Percentiles rank a stretch among this genome's conserved stretches.
These are phyloP conservation scores for Candida montana DNA, from an alignment of 805 yeast genomes.

Conservation along the genomic window DNA sequence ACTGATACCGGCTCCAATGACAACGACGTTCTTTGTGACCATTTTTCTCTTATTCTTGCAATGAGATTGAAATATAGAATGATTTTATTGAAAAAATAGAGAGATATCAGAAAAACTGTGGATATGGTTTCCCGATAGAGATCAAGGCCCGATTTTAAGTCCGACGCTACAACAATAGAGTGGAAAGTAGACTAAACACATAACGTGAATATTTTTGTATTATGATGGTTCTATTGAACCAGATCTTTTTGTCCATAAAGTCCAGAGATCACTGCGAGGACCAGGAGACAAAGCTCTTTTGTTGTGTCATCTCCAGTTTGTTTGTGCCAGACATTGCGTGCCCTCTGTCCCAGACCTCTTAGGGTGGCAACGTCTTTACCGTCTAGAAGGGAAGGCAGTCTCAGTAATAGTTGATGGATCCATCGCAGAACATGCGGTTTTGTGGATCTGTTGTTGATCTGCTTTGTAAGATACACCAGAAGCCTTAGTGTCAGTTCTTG, in stretches of 20 bases:
- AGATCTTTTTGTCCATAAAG: conserved; percentile 8
- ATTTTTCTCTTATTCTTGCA: no score
- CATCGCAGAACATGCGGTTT: conserved; percentile 14
- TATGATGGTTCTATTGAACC: not conserved
- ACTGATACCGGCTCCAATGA: conserved; percentile 42
- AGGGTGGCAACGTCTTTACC: conserved; percentile 15
- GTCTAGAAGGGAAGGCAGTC: conserved; percentile 15
- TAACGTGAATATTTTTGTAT: no score
- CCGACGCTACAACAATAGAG: no score
- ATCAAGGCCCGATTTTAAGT: no score
- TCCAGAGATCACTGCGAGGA: conserved; percentile 12
- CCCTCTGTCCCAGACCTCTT: conserved; percentile 19
- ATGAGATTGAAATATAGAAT: no score
- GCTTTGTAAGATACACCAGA: conserved; percentile 19
- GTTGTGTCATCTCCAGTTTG: conserved; percentile 5
- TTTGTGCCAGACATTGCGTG: conserved; percentile 9
- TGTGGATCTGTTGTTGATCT: conserved; percentile 15
- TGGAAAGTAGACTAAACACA: no score
- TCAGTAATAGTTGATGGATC: conserved; percentile 17
- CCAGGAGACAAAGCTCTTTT: conserved; percentile 3
- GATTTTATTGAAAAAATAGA: no score
- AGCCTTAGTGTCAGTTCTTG: conserved; percentile 17
- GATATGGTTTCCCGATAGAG: no score
- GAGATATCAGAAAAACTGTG: no score
- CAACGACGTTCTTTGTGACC: not conserved